These are phyloP conservation scores for Westerdykella sp. DNA, from an alignment of 2,329 filamentous ascomycete genomes.

Conservation along the genomic window DNA sequence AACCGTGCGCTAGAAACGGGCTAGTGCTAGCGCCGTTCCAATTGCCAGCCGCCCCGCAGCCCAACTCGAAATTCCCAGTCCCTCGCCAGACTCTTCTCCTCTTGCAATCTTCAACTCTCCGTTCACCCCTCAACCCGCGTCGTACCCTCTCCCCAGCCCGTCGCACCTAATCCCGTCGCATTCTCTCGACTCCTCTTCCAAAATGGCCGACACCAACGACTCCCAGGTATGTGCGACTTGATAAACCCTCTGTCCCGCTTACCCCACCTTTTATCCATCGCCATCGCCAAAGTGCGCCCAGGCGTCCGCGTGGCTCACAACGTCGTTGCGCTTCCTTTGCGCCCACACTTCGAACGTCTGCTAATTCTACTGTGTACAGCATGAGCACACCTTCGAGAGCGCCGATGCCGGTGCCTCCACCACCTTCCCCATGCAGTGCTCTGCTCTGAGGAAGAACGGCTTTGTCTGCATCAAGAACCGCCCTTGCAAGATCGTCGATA, in stretches of 20 bases:
- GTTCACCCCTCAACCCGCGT: constrained; percentile 19
- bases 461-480: constrained; percentile 97
- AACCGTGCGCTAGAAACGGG: constrained; percentile 19
- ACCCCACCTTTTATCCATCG: constrained; percentile 35
- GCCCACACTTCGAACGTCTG: constrained; percentile 6
- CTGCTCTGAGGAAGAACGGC: constrained; percentile 98
- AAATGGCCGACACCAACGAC: constrained; percentile 57
- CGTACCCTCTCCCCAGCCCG: constrained; percentile 22
- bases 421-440: constrained; percentile 98
- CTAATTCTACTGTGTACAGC: constrained; percentile 33
- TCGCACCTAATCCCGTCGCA: constrained; percentile 29
- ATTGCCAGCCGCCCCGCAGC: constrained; percentile 14
- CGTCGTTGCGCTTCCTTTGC: background rate
- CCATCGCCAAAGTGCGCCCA: constrained; percentile 27
- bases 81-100: constrained; percentile 26
- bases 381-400: constrained; percentile 74
- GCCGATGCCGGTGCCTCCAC: constrained; percentile 92
- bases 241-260: constrained; percentile 19
- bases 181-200: constrained; percentile 40
- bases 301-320: constrained; percentile 9
- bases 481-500: constrained; percentile 99
- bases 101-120: constrained; percentile 20
- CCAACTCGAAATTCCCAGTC: constrained; percentile 29
- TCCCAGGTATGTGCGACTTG: constrained; percentile 51
- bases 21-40: constrained; percentile 14